Evolutionary conservation across 768 basidiomycete species (phyloP).

Genomic region (Chiua virens): DNA sequence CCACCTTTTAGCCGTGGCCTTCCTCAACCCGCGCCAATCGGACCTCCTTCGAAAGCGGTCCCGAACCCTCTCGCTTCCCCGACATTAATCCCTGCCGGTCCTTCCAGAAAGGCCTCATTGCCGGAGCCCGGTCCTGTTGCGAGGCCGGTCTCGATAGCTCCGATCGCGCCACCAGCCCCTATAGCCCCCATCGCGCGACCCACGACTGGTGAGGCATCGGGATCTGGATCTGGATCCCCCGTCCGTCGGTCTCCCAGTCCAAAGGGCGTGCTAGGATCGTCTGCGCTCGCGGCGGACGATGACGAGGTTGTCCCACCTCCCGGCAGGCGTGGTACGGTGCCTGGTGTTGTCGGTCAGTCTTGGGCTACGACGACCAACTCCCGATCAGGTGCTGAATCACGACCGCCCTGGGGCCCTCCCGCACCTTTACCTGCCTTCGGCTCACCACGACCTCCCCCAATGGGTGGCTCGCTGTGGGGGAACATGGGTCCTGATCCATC

Average conservation of each 20-base stretch:
- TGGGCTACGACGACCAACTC: constrained; percentile 51
- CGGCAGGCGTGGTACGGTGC: constrained; percentile 42
- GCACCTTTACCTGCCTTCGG: constrained; percentile 36
- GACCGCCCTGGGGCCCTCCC: constrained; percentile 49
- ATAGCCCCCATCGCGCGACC: constrained; percentile 65
- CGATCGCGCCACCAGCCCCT: constrained; percentile 50
- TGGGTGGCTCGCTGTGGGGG: constrained; percentile 43
- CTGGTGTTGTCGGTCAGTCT: constrained; percentile 43
- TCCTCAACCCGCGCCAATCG: constrained; percentile 52
- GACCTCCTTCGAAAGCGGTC: constrained; percentile 44
- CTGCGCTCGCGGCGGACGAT: constrained; percentile 75
- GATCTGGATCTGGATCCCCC: constrained; percentile 64
- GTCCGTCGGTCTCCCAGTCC: constrained; percentile 51
- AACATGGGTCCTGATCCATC: constrained; percentile 39
- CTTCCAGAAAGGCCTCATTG: constrained; percentile 47
- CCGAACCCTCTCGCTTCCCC: constrained; percentile 39
- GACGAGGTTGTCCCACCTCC: constrained; percentile 70
- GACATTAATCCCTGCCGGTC: constrained; percentile 45
- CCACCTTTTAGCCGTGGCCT: constrained; percentile 43
- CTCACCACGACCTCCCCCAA: constrained; percentile 34
- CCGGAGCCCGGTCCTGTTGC: constrained; percentile 54
- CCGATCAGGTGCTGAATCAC: constrained; percentile 40
- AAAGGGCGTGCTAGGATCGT: constrained; percentile 73
- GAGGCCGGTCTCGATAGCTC: constrained; percentile 36
- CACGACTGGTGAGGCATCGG: constrained; percentile 38